phyloP scores from a whole-genome alignment of 768 basidiomycete genomes.

The Pleurotus platypus region DNA sequence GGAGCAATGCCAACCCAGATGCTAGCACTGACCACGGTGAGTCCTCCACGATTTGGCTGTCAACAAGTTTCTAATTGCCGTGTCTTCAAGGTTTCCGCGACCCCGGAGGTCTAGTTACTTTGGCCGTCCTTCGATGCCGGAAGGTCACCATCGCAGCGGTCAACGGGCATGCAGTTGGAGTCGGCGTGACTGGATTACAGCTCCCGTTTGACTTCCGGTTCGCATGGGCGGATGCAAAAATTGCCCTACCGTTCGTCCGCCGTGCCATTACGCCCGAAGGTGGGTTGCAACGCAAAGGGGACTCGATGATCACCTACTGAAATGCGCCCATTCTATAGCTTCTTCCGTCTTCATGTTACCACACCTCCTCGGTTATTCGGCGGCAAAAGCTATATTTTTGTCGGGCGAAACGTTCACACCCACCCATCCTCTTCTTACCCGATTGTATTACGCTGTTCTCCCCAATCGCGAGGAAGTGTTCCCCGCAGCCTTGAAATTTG shows the following conservation, averaged over 20 bases:
- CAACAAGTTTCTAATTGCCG: constrained; percentile 22
- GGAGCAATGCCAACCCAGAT: constrained; percentile 36
- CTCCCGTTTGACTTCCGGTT: constrained; percentile 53
- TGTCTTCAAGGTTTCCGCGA: constrained; percentile 46
- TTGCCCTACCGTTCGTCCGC: constrained; percentile 46
- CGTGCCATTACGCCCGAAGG: constrained; percentile 49
- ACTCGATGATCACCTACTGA: not conserved
- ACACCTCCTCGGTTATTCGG: constrained; percentile 47
- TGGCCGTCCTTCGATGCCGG: constrained; percentile 48
- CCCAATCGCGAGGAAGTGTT: constrained; percentile 49
- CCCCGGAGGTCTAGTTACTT: constrained; percentile 39
- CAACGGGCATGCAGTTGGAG: constrained; percentile 48
- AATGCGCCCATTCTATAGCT: constrained; percentile 17
- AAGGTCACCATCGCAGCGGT: constrained; percentile 52
- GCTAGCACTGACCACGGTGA: constrained; percentile 45
- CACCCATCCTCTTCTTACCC: constrained; percentile 37
- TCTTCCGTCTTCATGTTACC: constrained; percentile 49
- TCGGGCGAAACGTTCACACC: constrained; percentile 42
- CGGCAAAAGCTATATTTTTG: constrained; percentile 47
- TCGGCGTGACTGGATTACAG: constrained; percentile 47
- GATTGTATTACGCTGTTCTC: constrained; percentile 44
- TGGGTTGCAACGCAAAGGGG: constrained; percentile 12
- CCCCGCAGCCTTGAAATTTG: constrained; percentile 47
- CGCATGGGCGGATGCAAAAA: constrained; percentile 46
- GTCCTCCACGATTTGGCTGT: constrained; percentile 6